These are phyloP conservation scores for Claviceps humidiphila DNA, from an alignment of 2,329 filamentous ascomycete genomes.

Conservation along the genomic window DNA sequence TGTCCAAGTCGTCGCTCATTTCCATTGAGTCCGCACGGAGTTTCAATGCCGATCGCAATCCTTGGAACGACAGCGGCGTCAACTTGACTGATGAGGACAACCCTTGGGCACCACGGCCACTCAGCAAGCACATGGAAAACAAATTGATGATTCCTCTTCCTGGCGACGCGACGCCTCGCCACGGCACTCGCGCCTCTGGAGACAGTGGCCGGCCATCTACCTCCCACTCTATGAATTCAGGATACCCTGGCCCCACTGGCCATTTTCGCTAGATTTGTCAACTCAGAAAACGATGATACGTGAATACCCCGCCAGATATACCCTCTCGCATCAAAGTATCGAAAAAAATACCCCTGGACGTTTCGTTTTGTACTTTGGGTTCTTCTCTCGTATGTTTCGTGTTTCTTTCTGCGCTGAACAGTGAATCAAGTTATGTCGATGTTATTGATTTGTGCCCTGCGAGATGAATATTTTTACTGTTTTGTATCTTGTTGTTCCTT, in stretches of 20 bases:
- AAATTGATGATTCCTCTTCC: constrained; percentile 54
- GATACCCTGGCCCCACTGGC: constrained; percentile 87
- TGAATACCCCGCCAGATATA: constrained; percentile 53
- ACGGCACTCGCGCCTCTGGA: constrained; percentile 70
- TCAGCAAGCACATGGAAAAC: constrained; percentile 51
- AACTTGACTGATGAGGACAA: constrained; percentile 84
- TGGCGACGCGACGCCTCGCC: constrained; percentile 73
- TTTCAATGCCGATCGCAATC: constrained; percentile 81
- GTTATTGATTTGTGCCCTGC: constrained; percentile 7
- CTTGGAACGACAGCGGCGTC: constrained; percentile 95
- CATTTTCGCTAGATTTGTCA: constrained; percentile 66
- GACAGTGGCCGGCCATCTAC: constrained; percentile 87
- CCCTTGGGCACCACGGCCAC: constrained; percentile 48
- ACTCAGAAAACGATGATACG: constrained; percentile 33
- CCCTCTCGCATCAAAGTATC: constrained; percentile 37
- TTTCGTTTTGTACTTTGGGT: constrained; percentile 9
- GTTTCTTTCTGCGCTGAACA: neutral
- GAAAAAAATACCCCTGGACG: constrained; percentile 39
- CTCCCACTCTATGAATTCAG: constrained; percentile 89
- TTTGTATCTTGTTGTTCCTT: constrained; percentile 1
- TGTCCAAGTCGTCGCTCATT: constrained; percentile 88
- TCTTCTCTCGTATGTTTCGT: neutral
- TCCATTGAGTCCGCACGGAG: constrained; percentile 93
- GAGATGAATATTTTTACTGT: constrained; percentile 4
- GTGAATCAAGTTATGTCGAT: constrained; percentile 5